These are phyloP conservation scores for Amauroascus verrucosus DNA, from an alignment of 2,329 filamentous ascomycete species.

Conservation along the genomic window DNA sequence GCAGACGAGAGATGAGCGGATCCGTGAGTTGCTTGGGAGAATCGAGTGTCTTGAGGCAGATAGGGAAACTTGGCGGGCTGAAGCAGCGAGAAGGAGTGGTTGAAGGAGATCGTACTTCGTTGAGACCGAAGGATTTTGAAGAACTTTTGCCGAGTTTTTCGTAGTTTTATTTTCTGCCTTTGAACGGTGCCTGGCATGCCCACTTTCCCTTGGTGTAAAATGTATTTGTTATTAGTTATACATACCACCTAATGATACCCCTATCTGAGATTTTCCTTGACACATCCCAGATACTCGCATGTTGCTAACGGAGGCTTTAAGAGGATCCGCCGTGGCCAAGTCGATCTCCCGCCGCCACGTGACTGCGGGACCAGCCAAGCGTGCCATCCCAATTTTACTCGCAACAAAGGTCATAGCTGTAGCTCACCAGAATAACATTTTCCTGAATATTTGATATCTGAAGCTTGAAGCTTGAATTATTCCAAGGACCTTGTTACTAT, in stretches of 20 bases:
- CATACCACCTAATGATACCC: no score
- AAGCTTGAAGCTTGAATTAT: no score
- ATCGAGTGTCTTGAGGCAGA: constrained; percentile 50
- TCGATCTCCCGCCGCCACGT: constrained; percentile 11
- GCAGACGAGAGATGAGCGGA: constrained; percentile 54
- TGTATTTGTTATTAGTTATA: no score
- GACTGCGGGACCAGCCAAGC: not conserved
- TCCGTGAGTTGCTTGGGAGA: constrained; percentile 56
- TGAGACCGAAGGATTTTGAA: no score
- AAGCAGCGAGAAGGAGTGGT: not conserved
- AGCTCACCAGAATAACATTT: not conserved
- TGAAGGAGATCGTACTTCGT: not conserved
- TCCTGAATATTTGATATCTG: no score
- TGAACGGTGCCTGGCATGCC: no score
- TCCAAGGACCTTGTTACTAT: no score
- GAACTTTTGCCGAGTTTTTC: no score
- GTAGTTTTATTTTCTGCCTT: no score
- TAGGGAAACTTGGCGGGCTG: constrained; percentile 41
- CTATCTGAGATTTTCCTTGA: no score
- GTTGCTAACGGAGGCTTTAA: not conserved
- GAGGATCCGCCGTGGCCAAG: not conserved
- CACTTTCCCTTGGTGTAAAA: no score
- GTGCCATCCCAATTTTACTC: not conserved
- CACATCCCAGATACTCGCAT: no score
- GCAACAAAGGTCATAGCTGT: not conserved